Conservation (phyloP, 2,329 filamentous ascomycete genomes). For the Epichloe glyceriae region DNA sequence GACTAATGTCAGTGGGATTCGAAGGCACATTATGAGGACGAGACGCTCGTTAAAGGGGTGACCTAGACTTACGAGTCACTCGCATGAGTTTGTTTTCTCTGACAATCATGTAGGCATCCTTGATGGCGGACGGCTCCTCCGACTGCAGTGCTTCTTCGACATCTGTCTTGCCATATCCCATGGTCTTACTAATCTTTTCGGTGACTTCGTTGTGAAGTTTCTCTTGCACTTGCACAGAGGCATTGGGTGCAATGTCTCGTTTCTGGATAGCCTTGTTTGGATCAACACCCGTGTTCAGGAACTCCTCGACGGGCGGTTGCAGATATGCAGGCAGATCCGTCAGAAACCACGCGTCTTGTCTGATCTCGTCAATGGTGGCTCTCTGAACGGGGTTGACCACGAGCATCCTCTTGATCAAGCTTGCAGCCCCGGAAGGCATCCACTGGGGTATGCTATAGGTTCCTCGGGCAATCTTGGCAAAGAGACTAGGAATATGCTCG, state of each 20-base stretch:
- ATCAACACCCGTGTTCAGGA: conserved; percentile 86
- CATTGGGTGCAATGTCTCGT: conserved; percentile 66
- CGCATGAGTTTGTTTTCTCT: conserved; percentile 97
- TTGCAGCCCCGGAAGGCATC: conserved; percentile 71
- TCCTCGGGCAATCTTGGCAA: conserved; percentile 93
- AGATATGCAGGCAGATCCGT: conserved; percentile 79
- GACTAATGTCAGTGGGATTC: conserved; percentile 9
- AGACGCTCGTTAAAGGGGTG: not conserved
- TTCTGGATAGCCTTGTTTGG: conserved; percentile 83
- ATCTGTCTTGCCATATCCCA: conserved; percentile 92
- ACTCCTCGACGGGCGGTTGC: conserved; percentile 77
- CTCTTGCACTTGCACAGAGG: conserved; percentile 67
- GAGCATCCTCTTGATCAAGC: conserved; percentile 82
- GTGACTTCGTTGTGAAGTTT: conserved; percentile 87
- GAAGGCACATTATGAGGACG: not conserved
- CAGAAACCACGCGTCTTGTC: conserved; percentile 86
- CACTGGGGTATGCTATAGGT: conserved; percentile 88
- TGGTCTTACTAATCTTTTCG: conserved; percentile 90
- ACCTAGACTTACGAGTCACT: conserved; percentile 60
- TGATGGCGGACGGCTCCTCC: conserved; percentile 92
- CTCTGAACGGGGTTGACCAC: conserved; percentile 90
- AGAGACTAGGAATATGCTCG: conserved; percentile 92
- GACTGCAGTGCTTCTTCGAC: conserved; percentile 88
- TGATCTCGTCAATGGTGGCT: conserved; percentile 87
- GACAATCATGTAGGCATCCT: conserved; percentile 97